Evolutionary conservation across 139 green algal species (phyloP).

Genomic region (Micromonas commoda): DNA sequence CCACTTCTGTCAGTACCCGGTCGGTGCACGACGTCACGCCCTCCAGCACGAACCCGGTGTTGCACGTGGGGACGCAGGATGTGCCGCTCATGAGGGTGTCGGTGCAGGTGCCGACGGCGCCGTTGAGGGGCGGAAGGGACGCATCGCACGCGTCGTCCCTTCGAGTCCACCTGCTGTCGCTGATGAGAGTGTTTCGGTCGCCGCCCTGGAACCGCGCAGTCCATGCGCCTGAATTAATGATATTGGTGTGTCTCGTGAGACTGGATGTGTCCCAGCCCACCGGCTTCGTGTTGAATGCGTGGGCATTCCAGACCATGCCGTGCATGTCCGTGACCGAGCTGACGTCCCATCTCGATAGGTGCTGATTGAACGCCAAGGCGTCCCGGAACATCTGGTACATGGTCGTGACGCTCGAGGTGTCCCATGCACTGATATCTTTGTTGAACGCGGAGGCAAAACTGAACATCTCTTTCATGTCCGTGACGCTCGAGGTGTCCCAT

Average conservation of each 20-base stretch:
- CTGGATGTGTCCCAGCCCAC: conserved; percentile 11
- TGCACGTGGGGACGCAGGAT: conserved; percentile 5
- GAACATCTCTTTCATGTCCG: conserved; percentile 23
- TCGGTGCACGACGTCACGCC: not conserved
- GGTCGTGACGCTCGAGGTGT: conserved; percentile 9
- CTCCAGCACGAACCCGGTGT: not conserved
- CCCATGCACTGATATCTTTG: conserved; percentile 10
- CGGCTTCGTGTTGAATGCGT: conserved; percentile 24
- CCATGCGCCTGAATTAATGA: too few species aligned
- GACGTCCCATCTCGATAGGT: conserved; percentile 10
- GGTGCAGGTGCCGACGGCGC: not conserved
- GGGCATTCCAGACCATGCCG: conserved; percentile 23
- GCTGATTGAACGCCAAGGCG: conserved; percentile 19
- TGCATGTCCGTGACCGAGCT: conserved; percentile 21
- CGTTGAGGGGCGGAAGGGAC: not conserved
- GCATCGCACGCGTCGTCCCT: too few species aligned
- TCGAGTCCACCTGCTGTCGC: too few species aligned
- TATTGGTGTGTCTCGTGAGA: conserved; percentile 18
- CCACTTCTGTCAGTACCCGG: too few species aligned
- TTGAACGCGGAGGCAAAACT: conserved; percentile 22
- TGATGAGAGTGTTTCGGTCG: too few species aligned
- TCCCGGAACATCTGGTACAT: conserved; percentile 30
- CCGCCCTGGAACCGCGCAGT: too few species aligned
- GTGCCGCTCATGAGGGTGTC: not conserved
- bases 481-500: conserved; percentile 5